These are phyloP conservation scores for Raddia distichophylla DNA, from an alignment of 176 grass and related monocot species.

Conservation along the genomic window DNA sequence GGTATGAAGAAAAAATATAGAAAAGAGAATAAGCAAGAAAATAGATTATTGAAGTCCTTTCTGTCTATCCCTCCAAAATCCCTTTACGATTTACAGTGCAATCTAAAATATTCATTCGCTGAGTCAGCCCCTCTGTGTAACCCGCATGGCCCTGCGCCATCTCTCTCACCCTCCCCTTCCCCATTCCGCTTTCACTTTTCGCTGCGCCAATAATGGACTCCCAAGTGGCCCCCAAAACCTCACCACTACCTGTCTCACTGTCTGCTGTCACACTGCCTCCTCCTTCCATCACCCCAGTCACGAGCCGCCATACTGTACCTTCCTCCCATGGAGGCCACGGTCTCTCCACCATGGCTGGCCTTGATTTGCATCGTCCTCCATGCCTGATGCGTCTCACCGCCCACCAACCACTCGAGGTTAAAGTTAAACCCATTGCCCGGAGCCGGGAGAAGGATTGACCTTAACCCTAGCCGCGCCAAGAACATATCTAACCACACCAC, in stretches of 20 bases:
- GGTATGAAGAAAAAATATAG: too few species aligned
- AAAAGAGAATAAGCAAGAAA: too few species aligned
- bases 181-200: background rate
- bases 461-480: background rate
- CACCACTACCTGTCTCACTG: background rate
- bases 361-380: background rate
- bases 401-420: slow-evolving; percentile 13
- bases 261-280: background rate
- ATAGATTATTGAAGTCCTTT: too few species aligned
- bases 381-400: background rate
- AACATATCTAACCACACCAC: background rate
- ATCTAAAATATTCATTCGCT: too few species aligned
- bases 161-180: slow-evolving; percentile 30
- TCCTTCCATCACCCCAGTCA: background rate
- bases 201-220: slow-evolving; percentile 34
- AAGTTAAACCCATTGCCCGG: background rate
- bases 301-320: background rate
- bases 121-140: too few species aligned
- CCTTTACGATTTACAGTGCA: too few species aligned
- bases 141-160: background rate
- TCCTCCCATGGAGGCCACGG: background rate
- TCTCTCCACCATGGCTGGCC: slow-evolving; percentile 1
- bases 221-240: slow-evolving; percentile 32
- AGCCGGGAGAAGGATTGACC: background rate
- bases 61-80: too few species aligned